These are phyloP conservation scores for Yamadazyma mexicana DNA, from an alignment of 1,139 yeast species.

Conservation along the genomic window DNA sequence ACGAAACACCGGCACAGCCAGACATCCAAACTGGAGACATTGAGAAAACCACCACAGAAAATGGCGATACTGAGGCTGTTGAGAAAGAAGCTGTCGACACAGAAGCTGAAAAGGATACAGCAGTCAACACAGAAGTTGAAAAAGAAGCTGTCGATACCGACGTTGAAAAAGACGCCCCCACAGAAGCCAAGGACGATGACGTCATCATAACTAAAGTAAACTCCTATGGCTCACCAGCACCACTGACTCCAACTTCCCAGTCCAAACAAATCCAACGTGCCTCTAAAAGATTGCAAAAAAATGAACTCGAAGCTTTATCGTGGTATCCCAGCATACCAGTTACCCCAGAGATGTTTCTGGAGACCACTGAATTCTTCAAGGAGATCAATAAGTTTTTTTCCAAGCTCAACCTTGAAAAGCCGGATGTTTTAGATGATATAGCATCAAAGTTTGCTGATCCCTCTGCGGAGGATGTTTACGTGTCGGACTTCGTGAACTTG, in stretches of 20 bases:
- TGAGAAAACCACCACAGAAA: neutral
- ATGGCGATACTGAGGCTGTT: neutral
- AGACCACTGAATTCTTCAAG: slow-evolving; percentile 25
- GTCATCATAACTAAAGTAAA: neutral
- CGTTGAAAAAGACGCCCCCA: no score
- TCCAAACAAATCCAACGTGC: slow-evolving; percentile 26
- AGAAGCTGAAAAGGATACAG: no score
- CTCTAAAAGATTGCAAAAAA: slow-evolving; percentile 38
- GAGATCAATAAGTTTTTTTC: slow-evolving; percentile 19
- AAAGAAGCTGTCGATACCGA: slow-evolving; percentile 1
- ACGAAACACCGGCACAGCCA: no score
- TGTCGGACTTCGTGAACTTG: slow-evolving; percentile 26
- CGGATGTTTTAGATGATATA: slow-evolving; percentile 17
- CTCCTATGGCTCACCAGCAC: slow-evolving; percentile 3
- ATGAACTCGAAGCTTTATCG: slow-evolving; percentile 17
- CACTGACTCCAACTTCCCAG: slow-evolving; percentile 22
- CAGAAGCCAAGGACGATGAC: neutral
- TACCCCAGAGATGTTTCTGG: slow-evolving; percentile 24
- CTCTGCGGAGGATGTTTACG: slow-evolving; percentile 9
- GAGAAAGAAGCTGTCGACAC: slow-evolving; percentile 2
- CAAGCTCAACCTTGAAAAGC: slow-evolving; percentile 2
- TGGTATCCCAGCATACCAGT: slow-evolving; percentile 18
- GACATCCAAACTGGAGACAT: neutral
- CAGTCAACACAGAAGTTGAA: neutral
- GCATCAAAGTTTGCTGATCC: slow-evolving; percentile 17